These are phyloP conservation scores for Ustilago lituana DNA, from an alignment of 1,284 basidiomycete genomes.

Conservation along the genomic window DNA sequence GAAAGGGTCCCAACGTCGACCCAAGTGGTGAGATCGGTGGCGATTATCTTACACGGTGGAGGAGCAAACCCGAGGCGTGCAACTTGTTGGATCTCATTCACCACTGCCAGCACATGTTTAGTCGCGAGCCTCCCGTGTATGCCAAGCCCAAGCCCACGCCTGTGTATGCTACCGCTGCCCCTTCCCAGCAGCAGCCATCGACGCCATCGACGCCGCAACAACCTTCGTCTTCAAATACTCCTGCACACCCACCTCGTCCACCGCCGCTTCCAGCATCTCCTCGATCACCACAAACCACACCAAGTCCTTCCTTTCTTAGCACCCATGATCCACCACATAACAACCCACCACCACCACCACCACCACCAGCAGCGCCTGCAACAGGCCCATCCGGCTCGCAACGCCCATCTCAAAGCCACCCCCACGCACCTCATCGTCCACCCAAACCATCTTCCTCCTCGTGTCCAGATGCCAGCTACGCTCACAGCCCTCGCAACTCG, in stretches of 20 bases:
- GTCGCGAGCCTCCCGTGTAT: slow-evolving; percentile 86
- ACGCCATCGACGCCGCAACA: slow-evolving; percentile 44
- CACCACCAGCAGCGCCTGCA: slow-evolving; percentile 23
- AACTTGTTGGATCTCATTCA: slow-evolving; percentile 76
- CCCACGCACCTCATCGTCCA: slow-evolving; percentile 29
- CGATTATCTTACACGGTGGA: slow-evolving; percentile 81
- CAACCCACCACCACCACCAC: too few species aligned
- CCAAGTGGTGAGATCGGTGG: slow-evolving; percentile 79
- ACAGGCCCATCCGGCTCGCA: slow-evolving; percentile 10
- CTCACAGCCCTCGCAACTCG: slow-evolving; percentile 18
- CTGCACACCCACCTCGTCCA: slow-evolving; percentile 10
- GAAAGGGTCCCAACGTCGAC: slow-evolving; percentile 80
- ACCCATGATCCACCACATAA: slow-evolving; percentile 21
- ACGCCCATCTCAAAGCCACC: slow-evolving; percentile 6
- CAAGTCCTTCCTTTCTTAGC: slow-evolving; percentile 5
- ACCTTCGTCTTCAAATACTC: slow-evolving; percentile 5
- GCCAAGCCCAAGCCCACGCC: slow-evolving; percentile 75
- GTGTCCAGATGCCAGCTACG: slow-evolving; percentile 14
- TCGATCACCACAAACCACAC: slow-evolving; percentile 12
- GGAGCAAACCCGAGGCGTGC: slow-evolving; percentile 84
- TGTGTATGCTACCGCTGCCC: slow-evolving; percentile 42
- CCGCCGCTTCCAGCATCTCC: slow-evolving; percentile 34
- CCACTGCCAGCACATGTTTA: slow-evolving; percentile 82
- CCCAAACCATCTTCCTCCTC: slow-evolving; percentile 31
- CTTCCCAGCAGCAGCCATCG: slow-evolving; percentile 35